Evolutionary conservation across 1,139 yeast species (phyloP).

Genomic region (Blastobotrys buckinghamii): DNA sequence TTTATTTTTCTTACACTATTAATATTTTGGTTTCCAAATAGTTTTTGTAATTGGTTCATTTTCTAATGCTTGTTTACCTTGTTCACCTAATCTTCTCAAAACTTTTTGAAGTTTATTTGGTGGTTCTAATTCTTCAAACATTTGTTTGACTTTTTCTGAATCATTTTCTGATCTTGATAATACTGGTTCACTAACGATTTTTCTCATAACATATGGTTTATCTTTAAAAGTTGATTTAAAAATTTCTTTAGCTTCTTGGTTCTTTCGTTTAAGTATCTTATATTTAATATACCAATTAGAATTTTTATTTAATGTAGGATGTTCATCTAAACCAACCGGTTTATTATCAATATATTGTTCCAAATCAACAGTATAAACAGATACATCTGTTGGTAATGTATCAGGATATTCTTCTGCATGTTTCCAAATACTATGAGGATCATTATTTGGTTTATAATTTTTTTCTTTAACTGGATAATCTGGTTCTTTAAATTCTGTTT

Average conservation of each 20-base stretch:
- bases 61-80: background rate
- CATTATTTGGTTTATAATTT: conserved; percentile 13
- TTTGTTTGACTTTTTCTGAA: background rate
- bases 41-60: background rate
- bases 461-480: background rate
- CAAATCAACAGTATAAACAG: conserved; percentile 11
- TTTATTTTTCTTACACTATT: background rate
- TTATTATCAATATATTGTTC: conserved; percentile 8
- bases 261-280: conserved; percentile 10
- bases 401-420: conserved; percentile 17
- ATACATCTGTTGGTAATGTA: conserved; percentile 19
- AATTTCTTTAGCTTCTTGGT: background rate
- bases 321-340: conserved; percentile 12
- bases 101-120: conserved; percentile 27
- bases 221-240: conserved; percentile 16
- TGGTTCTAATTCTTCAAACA: conserved; percentile 22
- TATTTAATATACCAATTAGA: conserved; percentile 21
- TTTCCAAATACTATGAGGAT: conserved; percentile 21
- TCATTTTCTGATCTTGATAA: conserved; percentile 21
- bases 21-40: conserved; percentile 4
- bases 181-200: conserved; percentile 24
- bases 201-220: conserved; percentile 13
- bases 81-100: conserved; percentile 19
- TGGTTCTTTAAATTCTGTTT: conserved; percentile 15
- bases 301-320: conserved; percentile 14